Base-by-base conservation (phyloP, 1,284 basidiomycete genomes). In the Rhodotorula sp. region DNA sequence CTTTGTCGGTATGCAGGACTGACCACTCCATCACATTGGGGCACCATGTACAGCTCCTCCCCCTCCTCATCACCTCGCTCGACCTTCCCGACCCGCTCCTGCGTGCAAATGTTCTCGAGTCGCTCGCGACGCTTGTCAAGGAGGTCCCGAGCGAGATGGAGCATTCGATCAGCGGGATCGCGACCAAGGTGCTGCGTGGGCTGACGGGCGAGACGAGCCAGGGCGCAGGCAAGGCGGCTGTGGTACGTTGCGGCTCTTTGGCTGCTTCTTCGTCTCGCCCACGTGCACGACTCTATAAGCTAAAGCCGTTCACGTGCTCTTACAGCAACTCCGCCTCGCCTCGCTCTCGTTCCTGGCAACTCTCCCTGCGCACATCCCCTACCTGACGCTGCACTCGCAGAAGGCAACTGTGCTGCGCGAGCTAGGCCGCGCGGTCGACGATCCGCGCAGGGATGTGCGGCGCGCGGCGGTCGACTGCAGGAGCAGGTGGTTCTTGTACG, bases 381-480 rank as follows among this genome's bases (percentile, higher is more conserved):
- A 91, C 80, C 89, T 91, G 77, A 83, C 89, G 34, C 83, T 97
- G 66, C 90, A 92, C 78, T 88, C 89, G 10, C 85, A 87, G 78
- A 95, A 91, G 81, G 75, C 85, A 2, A 81, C 80, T 0, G 91
- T 97, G 14, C 81, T 97, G 61, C 87, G 87, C 49, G 88, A 90
- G 67, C 84, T 99, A 42, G 89, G 86, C 0, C 86, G 84, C 68
- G 87, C 86, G 14, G 81, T 97, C 58, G 95, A 97, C 80, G 95
- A 97, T 81, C 90, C 90, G 4, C 90, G 90, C 79, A 85, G 90
- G 71, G 82, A 82, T 1, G 93, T 97, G 13, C 84, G 94, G 56
- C 89, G 88, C 77, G 91, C 91, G 78, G 94, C 93, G 0, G 95
- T 97, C 10, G 88, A 92, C 79, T 89, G 92, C 65, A 84, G 94